Percentiles rank a stretch among this genome's conserved stretches.
Evolutionary conservation across 345 rosid species (phyloP).

Genomic region (Conringia planisiliqua): DNA sequence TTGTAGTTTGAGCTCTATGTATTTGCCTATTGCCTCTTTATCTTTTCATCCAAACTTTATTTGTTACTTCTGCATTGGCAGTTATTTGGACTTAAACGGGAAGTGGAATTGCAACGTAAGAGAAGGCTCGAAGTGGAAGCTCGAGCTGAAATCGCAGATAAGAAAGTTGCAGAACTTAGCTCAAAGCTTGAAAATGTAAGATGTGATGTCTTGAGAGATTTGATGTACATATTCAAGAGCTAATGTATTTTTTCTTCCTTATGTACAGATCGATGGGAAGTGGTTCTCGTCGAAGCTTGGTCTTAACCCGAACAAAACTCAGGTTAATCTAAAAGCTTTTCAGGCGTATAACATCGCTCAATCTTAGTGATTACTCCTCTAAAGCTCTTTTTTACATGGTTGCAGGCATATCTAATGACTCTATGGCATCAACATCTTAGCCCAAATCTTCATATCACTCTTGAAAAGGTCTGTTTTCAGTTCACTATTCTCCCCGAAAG

Average conservation of each 20-base stretch:
- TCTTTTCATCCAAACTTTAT: neutral
- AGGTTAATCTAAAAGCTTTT: constrained; percentile 28
- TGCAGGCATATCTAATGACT: constrained; percentile 32
- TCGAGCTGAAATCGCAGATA: constrained; percentile 31
- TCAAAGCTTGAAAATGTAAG: constrained; percentile 37
- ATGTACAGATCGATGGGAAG: constrained; percentile 27
- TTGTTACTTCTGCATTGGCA: constrained; percentile 4
- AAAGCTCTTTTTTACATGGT: neutral
- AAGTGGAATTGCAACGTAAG: constrained; percentile 36
- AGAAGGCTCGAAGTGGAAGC: constrained; percentile 34
- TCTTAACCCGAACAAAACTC: constrained; percentile 25
- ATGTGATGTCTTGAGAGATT: neutral
- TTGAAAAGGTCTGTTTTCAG: constrained; percentile 34
- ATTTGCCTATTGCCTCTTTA: neutral
- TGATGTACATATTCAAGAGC: neutral
- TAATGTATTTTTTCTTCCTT: neutral
- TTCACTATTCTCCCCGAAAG: neutral
- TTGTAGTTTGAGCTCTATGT: neutral
- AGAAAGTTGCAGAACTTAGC: constrained; percentile 30
- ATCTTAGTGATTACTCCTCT: neutral
- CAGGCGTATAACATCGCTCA: neutral
- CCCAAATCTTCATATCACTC: constrained; percentile 33
- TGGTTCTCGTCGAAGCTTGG: constrained; percentile 36
- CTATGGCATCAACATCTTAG: constrained; percentile 40
- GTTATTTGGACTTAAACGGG: constrained; percentile 33